A percentile compares a stretch with the other conserved stretches of the same genome.
phyloP scores from a whole-genome alignment of 805 yeast genomes.

The Jamesozyma jinghongensis region DNA sequence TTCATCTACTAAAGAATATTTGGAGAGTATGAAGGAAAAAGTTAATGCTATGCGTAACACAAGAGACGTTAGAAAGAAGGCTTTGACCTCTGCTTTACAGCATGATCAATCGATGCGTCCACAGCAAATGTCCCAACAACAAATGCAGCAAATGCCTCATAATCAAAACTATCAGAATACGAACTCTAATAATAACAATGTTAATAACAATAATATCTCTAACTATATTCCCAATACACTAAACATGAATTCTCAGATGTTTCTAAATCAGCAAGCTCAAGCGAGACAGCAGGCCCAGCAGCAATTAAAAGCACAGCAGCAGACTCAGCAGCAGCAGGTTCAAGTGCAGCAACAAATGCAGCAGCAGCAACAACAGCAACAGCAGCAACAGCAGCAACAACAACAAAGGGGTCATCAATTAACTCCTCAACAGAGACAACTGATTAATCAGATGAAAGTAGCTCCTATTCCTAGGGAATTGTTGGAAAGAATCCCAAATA shows the following conservation, averaged over 20 bases:
- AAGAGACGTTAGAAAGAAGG: slow-evolving; percentile 20
- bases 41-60: slow-evolving; percentile 36
- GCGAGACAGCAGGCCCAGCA: slow-evolving; percentile 44
- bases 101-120: neutral
- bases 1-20: slow-evolving; percentile 44
- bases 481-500: slow-evolving; percentile 19
- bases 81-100: slow-evolving; percentile 3
- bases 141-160: neutral
- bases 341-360: slow-evolving; percentile 18
- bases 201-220: slow-evolving; percentile 7
- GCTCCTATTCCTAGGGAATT: slow-evolving; percentile 43
- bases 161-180: slow-evolving; percentile 13
- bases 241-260: slow-evolving; percentile 31
- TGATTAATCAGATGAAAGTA: slow-evolving; percentile 44
- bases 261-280: slow-evolving; percentile 42
- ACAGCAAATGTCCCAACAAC: neutral
- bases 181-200: slow-evolving; percentile 20
- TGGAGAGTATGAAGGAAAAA: slow-evolving; percentile 39
- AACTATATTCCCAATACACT: slow-evolving; percentile 13
- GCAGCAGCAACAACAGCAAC: slow-evolving; percentile 31
- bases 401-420: slow-evolving; percentile 19
- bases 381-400: slow-evolving; percentile 17
- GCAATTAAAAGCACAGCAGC: slow-evolving; percentile 28
- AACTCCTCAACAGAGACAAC: slow-evolving; percentile 20
- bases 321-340: slow-evolving; percentile 20